phyloP scores from a whole-genome alignment of 306 rosid species.

The Carpinus fangiana region DNA sequence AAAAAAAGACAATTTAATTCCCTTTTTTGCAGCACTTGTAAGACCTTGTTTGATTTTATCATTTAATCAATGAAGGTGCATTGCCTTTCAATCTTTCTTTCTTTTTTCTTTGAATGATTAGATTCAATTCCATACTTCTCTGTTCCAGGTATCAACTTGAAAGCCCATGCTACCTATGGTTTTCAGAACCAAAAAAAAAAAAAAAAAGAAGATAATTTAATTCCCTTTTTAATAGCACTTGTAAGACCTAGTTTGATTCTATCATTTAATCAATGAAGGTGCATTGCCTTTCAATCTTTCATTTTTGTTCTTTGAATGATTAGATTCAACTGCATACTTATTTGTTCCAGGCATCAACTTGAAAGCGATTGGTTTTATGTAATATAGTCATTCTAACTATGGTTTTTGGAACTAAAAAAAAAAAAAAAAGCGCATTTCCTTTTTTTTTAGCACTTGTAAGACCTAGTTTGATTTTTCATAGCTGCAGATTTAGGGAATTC shows the following conservation, averaged over 20 bases:
- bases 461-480: slow-evolving; percentile 19
- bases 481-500: slow-evolving; percentile 8
- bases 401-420: neutral
- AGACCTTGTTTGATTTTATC: slow-evolving; percentile 38
- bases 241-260: slow-evolving; percentile 23
- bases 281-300: slow-evolving; percentile 20
- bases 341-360: slow-evolving; percentile 14
- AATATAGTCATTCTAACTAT: neutral
- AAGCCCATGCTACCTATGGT: neutral
- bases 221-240: slow-evolving; percentile 6
- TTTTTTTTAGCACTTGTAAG: neutral
- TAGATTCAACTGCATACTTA: neutral
- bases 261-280: slow-evolving; percentile 70
- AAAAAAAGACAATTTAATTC: neutral
- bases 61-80: slow-evolving; percentile 66
- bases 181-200: neutral
- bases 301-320: slow-evolving; percentile 5
- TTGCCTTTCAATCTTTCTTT: slow-evolving; percentile 6
- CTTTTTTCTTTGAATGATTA: slow-evolving; percentile 5
- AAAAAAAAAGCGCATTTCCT: neutral
- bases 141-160: slow-evolving; percentile 3
- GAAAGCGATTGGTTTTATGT: neutral
- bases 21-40: slow-evolving; percentile 1
- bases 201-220: neutral
- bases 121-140: slow-evolving; percentile 7